Conservation (phyloP, 2,329 filamentous ascomycete species). For the Pyrenophora tritici-repentis region DNA sequence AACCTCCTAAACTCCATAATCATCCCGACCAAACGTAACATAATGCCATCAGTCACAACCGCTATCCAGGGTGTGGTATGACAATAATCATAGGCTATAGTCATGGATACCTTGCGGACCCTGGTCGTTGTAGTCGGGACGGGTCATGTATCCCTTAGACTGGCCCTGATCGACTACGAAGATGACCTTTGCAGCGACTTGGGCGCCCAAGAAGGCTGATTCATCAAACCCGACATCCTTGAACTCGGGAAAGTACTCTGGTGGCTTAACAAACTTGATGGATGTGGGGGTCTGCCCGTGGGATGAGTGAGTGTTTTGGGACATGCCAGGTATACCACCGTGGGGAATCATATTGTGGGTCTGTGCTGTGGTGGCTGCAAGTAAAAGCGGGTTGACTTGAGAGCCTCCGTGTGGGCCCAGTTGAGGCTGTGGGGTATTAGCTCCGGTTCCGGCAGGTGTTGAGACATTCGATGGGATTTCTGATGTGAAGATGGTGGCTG, state of each 20-base stretch:
- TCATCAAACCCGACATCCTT: conserved; percentile 78
- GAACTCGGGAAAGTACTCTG: conserved; percentile 90
- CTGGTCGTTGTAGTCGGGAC: conserved; percentile 70
- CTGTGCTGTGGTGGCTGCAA: conserved; percentile 82
- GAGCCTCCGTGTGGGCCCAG: conserved; percentile 55
- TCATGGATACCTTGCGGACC: conserved; percentile 69
- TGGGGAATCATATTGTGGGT: conserved; percentile 56
- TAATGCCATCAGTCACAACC: not conserved
- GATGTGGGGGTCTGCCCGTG: conserved; percentile 79
- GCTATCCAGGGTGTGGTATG: not conserved
- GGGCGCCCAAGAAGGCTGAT: conserved; percentile 82
- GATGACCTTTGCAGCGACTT: conserved; percentile 79
- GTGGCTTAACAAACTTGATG: conserved; percentile 77
- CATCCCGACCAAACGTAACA: conserved; percentile 10
- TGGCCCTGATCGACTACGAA: conserved; percentile 71
- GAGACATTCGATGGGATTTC: conserved; percentile 93
- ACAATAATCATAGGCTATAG: conserved; percentile 40
- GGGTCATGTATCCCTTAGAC: conserved; percentile 70
- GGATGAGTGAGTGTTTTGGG: conserved; percentile 62
- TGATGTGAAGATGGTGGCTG: conserved; percentile 94
- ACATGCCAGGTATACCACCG: conserved; percentile 41
- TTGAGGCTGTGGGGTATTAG: conserved; percentile 79
- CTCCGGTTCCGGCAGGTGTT: conserved; percentile 86
- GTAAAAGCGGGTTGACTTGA: conserved; percentile 84
- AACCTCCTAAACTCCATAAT: conserved; percentile 26